Percentiles rank a stretch among this genome's conserved stretches.
Conservation (phyloP, 2,329 filamentous ascomycete genomes). For the Ophiostoma piceae region DNA sequence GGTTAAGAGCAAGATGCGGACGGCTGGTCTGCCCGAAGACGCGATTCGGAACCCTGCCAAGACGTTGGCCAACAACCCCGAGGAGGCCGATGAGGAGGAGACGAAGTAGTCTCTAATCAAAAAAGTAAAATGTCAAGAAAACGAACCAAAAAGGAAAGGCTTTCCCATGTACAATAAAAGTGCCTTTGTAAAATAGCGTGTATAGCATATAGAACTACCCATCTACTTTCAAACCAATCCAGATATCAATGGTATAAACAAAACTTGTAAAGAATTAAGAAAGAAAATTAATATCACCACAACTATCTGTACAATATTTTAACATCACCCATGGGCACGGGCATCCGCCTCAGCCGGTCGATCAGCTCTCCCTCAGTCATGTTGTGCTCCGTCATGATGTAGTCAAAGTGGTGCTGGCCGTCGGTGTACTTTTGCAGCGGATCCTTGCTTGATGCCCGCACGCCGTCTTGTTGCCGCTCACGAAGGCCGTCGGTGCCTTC, state of each 20-base stretch:
- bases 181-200: slow-evolving; percentile 11
- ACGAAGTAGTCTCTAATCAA: not conserved
- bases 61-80: not conserved
- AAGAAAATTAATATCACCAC: too few species aligned
- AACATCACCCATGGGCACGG: slow-evolving; percentile 48
- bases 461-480: not conserved
- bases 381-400: slow-evolving; percentile 73
- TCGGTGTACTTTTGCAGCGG: slow-evolving; percentile 64
- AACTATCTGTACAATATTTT: slow-evolving; percentile 48
- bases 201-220: slow-evolving; percentile 9
- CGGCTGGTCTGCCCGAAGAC: not conserved
- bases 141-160: not conserved
- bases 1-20: not conserved
- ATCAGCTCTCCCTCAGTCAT: slow-evolving; percentile 65
- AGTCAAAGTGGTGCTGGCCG: slow-evolving; percentile 71
- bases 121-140: not conserved
- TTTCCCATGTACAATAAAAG: slow-evolving; percentile 1
- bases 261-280: not conserved
- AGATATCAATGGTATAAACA: not conserved
- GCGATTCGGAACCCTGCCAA: not conserved
- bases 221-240: not conserved
- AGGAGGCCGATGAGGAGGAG: slow-evolving; percentile 16
- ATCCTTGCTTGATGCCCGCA: slow-evolving; percentile 36
- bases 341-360: slow-evolving; percentile 58
- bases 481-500: slow-evolving; percentile 16